Percentiles rank a stretch among this genome's conserved stretches.
Conservation (phyloP, 768 basidiomycete species). For the Kwoniella heveanensis region DNA sequence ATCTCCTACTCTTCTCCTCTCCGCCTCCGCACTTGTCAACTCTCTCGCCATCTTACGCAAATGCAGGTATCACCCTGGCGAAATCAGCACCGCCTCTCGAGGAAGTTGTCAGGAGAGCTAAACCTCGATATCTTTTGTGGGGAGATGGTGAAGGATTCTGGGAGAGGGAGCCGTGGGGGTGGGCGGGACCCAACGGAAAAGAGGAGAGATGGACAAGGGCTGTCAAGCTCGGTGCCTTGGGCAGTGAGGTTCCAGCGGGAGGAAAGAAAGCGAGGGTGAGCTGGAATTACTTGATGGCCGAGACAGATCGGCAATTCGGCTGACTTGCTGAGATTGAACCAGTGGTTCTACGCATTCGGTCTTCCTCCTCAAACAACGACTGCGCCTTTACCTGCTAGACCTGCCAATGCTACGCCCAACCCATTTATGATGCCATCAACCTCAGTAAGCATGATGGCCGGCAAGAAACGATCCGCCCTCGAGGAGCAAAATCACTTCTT, state of each 20-base stretch:
- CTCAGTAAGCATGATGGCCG: not conserved
- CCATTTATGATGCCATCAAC: constrained; percentile 39
- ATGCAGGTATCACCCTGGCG: constrained; percentile 62
- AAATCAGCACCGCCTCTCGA: constrained; percentile 60
- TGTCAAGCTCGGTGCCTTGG: constrained; percentile 85
- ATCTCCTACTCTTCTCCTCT: constrained; percentile 71
- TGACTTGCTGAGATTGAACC: not conserved
- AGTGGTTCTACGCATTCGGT: constrained; percentile 99
- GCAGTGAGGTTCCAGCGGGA: constrained; percentile 61
- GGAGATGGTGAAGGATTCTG: constrained; percentile 76
- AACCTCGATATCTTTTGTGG: constrained; percentile 87
- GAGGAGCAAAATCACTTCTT: constrained; percentile 46
- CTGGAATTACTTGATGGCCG: constrained; percentile 30
- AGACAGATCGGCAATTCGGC: not conserved
- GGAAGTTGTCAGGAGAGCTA: constrained; percentile 58
- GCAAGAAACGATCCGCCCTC: constrained; percentile 54
- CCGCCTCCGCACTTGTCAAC: constrained; percentile 65
- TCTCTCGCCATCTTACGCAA: constrained; percentile 59
- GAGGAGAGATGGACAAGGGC: constrained; percentile 67
- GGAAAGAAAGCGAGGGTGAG: constrained; percentile 82
- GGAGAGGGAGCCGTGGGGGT: constrained; percentile 90
- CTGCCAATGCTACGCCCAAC: constrained; percentile 47
- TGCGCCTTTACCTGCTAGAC: constrained; percentile 33
- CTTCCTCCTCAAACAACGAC: constrained; percentile 64
- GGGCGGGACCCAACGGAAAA: constrained; percentile 62